Percentiles rank a stretch among this genome's conserved stretches.
These are phyloP conservation scores for Bipolaris victoriae DNA, from an alignment of 2,329 filamentous ascomycete genomes.

Conservation along the genomic window DNA sequence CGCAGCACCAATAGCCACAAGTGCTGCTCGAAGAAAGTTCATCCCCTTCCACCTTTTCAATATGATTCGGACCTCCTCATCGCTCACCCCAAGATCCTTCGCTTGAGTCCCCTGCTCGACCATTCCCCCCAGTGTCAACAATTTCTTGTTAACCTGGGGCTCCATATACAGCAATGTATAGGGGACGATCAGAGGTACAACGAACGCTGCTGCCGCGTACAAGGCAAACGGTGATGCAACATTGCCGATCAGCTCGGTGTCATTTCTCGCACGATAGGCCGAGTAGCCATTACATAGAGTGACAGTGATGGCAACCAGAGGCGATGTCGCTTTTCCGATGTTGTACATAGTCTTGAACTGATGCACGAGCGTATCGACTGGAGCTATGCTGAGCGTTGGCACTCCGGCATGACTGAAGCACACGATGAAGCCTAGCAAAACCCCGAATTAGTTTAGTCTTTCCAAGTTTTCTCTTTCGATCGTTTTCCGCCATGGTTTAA, in stretches of 20 bases:
- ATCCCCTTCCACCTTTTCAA: conserved; percentile 8
- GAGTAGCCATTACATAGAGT: conserved; percentile 10
- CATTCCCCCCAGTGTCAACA: not conserved
- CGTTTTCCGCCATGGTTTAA: not conserved
- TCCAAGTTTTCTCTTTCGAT: not conserved
- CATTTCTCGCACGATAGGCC: not conserved
- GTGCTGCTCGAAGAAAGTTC: conserved; percentile 6
- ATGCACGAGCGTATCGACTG: conserved; percentile 7
- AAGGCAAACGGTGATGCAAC: conserved; percentile 2
- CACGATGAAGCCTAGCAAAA: conserved; percentile 2
- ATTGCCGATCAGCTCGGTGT: not conserved
- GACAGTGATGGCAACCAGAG: conserved; percentile 3
- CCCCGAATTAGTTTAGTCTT: not conserved
- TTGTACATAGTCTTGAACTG: conserved; percentile 12
- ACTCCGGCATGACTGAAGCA: conserved; percentile 13
- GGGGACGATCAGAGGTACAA: conserved; percentile 1
- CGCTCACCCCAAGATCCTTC: not conserved
- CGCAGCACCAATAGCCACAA: conserved; percentile 1
- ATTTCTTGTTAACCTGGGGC: conserved; percentile 2
- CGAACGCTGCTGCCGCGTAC: conserved; percentile 1
- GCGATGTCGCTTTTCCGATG: conserved; percentile 9
- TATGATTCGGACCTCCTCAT: not conserved
- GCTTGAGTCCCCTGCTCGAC: conserved; percentile 8
- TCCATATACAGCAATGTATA: conserved; percentile 11
- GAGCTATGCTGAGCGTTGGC: conserved; percentile 8